Percentiles rank a stretch among this genome's conserved stretches.
These are phyloP conservation scores for Edaphochlamys debaryana DNA, from an alignment of 139 green algal species.

Conservation along the genomic window DNA sequence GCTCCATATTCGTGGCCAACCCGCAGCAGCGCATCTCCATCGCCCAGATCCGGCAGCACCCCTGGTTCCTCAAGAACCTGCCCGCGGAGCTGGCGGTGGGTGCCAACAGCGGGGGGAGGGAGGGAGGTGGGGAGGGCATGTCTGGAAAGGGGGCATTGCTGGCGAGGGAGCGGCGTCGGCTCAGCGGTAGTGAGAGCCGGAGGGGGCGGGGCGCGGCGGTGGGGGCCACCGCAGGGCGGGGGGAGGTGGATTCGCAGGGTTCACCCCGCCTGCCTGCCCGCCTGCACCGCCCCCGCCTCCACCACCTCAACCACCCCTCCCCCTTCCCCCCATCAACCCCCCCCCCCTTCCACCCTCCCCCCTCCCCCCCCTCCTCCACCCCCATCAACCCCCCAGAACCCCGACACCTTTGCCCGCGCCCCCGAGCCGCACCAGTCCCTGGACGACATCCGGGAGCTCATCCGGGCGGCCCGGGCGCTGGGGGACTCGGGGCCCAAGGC, in stretches of 20 bases:
- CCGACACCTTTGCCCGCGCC: constrained; percentile 6
- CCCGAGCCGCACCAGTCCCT: constrained; percentile 56
- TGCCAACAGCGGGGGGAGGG: neutral
- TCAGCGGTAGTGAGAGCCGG: too few species aligned
- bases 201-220: too few species aligned
- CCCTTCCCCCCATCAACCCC: too few species aligned
- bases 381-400: neutral
- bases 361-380: too few species aligned
- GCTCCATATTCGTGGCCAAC: constrained; percentile 88
- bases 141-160: too few species aligned
- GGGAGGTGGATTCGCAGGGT: too few species aligned
- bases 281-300: too few species aligned
- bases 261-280: too few species aligned
- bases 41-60: constrained; percentile 85
- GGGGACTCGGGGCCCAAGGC: constrained; percentile 6
- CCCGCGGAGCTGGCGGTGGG: constrained; percentile 86
- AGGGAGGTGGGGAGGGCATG: neutral
- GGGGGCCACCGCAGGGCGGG: too few species aligned
- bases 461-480: constrained; percentile 35
- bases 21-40: constrained; percentile 86
- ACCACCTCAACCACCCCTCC: too few species aligned
- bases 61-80: constrained; percentile 95
- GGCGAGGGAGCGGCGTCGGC: too few species aligned
- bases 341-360: neutral
- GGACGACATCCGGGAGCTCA: constrained; percentile 65